Percentiles rank a stretch among this genome's conserved stretches.
phyloP scores from a whole-genome alignment of 1,139 yeast species.

The Nakaseomyces sp. region DNA sequence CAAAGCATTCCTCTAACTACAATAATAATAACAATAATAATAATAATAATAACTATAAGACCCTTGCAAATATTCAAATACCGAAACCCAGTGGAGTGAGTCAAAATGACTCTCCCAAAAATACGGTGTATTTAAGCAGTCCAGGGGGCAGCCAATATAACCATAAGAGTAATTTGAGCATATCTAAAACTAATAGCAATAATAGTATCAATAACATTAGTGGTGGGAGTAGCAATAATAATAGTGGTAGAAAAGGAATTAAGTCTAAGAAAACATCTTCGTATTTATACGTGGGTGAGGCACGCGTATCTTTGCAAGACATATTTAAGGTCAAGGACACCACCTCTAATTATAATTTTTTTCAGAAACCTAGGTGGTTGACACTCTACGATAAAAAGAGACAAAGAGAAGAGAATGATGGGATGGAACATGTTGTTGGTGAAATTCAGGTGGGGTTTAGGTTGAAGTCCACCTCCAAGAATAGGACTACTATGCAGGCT shows the following conservation, averaged over 20 bases:
- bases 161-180: not conserved
- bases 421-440: conserved; percentile 16
- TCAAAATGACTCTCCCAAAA: not conserved
- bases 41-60: not conserved
- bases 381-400: conserved; percentile 23
- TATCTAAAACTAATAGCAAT: not conserved
- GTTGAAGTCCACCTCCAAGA: conserved; percentile 14
- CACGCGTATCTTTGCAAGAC: conserved; percentile 22
- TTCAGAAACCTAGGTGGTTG: conserved; percentile 20
- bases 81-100: not conserved
- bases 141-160: not conserved
- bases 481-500: conserved; percentile 15
- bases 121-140: not conserved
- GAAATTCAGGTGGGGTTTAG: conserved; percentile 23
- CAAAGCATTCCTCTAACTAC: no score
- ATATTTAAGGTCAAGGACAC: conserved; percentile 20
- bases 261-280: conserved; percentile 3
- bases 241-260: conserved; percentile 5
- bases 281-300: conserved; percentile 29
- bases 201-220: not conserved
- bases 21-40: no score
- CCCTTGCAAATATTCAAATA: not conserved
- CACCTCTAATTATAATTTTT: conserved; percentile 16
- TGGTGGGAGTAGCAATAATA: not conserved
- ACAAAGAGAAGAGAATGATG: conserved; percentile 11